Conservation (phyloP, 306 rosid species). For the Acacia confusa region DNA sequence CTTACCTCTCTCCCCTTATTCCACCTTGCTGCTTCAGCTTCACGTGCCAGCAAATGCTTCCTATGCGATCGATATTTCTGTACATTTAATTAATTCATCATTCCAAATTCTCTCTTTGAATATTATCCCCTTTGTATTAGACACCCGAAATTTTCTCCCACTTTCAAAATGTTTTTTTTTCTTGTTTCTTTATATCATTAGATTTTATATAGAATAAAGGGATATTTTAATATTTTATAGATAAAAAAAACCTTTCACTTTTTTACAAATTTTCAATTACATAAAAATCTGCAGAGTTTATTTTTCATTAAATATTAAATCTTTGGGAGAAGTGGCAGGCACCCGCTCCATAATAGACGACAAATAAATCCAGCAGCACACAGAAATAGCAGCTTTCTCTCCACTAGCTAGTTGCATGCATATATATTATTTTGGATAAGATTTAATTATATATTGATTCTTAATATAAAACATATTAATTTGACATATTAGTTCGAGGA, state of each 20-base stretch:
- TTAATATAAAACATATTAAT: too few species aligned
- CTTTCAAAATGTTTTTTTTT: too few species aligned
- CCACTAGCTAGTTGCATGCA: not conserved
- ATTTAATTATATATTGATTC: too few species aligned
- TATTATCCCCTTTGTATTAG: not conserved
- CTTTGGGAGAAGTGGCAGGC: too few species aligned
- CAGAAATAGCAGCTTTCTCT: not conserved
- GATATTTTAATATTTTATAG: too few species aligned
- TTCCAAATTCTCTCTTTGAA: not conserved
- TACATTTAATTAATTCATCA: not conserved
- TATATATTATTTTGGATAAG: too few species aligned
- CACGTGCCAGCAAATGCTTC: slow-evolving; percentile 90
- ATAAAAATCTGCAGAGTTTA: too few species aligned
- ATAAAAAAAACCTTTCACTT: too few species aligned
- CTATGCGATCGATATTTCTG: slow-evolving; percentile 95
- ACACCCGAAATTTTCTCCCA: not conserved
- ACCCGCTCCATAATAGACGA: not conserved
- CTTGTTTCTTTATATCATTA: too few species aligned
- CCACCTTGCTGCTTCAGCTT: slow-evolving; percentile 94
- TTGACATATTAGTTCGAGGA: rapidly evolving
- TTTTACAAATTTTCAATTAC: too few species aligned
- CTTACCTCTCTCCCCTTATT: slow-evolving; percentile 58
- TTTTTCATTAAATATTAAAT: too few species aligned
- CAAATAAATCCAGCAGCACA: not conserved
- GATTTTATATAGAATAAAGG: too few species aligned